Percentiles rank a stretch among this genome's conserved stretches.
phyloP scores from a whole-genome alignment of 2,329 filamentous ascomycete species.

The Fusarium albidum region DNA sequence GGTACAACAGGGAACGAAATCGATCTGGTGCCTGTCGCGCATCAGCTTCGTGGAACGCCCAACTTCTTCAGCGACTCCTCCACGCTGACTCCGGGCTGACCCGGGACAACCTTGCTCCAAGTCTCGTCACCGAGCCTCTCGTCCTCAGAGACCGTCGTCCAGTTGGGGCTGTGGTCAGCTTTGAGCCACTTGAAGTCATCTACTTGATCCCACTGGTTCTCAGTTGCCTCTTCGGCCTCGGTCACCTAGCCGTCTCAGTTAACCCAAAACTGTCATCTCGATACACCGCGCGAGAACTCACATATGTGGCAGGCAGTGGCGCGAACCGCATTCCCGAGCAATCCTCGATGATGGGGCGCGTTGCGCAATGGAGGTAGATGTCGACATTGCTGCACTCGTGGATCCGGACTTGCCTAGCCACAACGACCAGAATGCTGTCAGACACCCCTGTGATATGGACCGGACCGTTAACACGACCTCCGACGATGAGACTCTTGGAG shows the following conservation, averaged over 20 bases:
- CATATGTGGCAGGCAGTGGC: conserved; percentile 73
- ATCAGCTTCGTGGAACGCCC: conserved; percentile 46
- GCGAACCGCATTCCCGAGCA: conserved; percentile 83
- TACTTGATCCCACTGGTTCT: conserved; percentile 86
- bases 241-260: conserved; percentile 32
- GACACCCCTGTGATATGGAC: conserved; percentile 81
- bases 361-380: conserved; percentile 82
- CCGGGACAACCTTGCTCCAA: conserved; percentile 75
- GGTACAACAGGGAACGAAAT: conserved; percentile 5
- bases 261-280: not conserved
- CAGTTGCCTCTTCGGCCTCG: conserved; percentile 43
- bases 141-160: conserved; percentile 72
- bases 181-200: conserved; percentile 99
- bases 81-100: conserved; percentile 67
- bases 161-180: conserved; percentile 85
- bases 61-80: conserved; percentile 70
- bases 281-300: conserved; percentile 53
- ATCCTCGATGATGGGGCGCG: conserved; percentile 93
- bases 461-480: conserved; percentile 80
- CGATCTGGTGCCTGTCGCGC: not conserved
- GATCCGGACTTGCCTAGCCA: conserved; percentile 89
- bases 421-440: conserved; percentile 79
- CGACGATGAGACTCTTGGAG: conserved; percentile 74
- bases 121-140: conserved; percentile 67
- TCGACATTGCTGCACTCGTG: conserved; percentile 85